phyloP scores from a whole-genome alignment of 805 yeast species.

The Wickerhamiella bombiphila region DNA sequence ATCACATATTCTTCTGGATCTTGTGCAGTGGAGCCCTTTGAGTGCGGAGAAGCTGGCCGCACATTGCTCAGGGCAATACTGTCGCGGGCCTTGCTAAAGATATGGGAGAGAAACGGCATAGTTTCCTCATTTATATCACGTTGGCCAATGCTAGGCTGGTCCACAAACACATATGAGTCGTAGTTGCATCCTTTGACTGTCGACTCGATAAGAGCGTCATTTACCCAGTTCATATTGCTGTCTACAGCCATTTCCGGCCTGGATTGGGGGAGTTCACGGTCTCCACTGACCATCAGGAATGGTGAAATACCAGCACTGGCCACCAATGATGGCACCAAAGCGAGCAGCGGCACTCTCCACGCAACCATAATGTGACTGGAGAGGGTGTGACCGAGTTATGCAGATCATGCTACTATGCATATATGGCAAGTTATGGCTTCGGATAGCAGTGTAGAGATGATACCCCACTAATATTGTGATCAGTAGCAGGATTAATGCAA shows the following conservation, averaged over 20 bases:
- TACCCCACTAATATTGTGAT: no score
- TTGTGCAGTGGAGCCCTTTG: neutral
- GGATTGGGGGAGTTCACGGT: constrained; percentile 1
- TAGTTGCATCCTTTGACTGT: constrained; percentile 30
- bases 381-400: neutral
- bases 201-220: constrained; percentile 7
- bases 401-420: no score
- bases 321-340: neutral
- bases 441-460: no score
- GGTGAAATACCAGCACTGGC: constrained; percentile 4
- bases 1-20: neutral
- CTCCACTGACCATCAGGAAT: constrained; percentile 7
- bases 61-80: constrained; percentile 3
- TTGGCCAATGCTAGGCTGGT: constrained; percentile 37
- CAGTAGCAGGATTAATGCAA: no score
- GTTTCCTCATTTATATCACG: constrained; percentile 26
- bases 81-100: constrained; percentile 16
- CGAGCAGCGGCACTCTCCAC: neutral
- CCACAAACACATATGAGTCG: constrained; percentile 42
- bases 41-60: neutral
- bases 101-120: constrained; percentile 18
- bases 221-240: constrained; percentile 4
- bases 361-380: neutral
- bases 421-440: no score
- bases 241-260: neutral